Percentiles rank a stretch among this genome's conserved stretches.
Conservation (phyloP, 2,329 filamentous ascomycete genomes). For the Orbilia oligospora region DNA sequence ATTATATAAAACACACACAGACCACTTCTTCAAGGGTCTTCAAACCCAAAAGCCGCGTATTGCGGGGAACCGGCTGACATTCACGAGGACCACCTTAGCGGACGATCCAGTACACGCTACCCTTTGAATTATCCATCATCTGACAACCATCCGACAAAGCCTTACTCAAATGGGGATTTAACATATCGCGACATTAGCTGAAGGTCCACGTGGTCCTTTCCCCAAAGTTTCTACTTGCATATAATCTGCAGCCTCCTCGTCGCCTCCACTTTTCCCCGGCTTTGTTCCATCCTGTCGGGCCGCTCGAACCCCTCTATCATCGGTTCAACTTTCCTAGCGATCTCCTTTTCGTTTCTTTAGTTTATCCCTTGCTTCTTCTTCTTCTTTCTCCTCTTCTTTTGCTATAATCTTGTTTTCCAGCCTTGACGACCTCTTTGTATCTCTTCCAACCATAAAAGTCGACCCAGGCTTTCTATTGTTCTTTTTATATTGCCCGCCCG, state of each 20-base stretch:
- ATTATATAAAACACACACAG: slow-evolving; percentile 46
- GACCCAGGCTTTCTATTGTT: slow-evolving; percentile 26
- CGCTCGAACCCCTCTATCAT: slow-evolving; percentile 50
- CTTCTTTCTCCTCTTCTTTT: too few relatives aligned
- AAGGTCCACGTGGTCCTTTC: slow-evolving; percentile 60
- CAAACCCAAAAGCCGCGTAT: slow-evolving; percentile 40
- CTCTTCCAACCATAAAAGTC: slow-evolving; percentile 18
- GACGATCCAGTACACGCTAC: slow-evolving; percentile 58
- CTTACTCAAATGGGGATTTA: slow-evolving; percentile 60
- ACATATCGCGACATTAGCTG: slow-evolving; percentile 54
- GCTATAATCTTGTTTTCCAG: slow-evolving; percentile 17
- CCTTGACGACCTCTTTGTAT: slow-evolving; percentile 31
- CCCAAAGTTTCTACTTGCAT: slow-evolving; percentile 50
- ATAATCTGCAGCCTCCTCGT: slow-evolving; percentile 57
- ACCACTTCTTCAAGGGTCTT: slow-evolving; percentile 39
- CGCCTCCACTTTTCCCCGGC: slow-evolving; percentile 40
- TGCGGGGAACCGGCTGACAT: slow-evolving; percentile 60
- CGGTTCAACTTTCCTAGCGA: slow-evolving; percentile 26
- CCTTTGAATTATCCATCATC: slow-evolving; percentile 57
- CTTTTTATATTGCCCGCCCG: slow-evolving; percentile 25
- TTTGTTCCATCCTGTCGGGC: slow-evolving; percentile 41
- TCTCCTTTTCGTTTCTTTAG: slow-evolving; percentile 28
- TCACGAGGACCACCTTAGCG: slow-evolving; percentile 59
- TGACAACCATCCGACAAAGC: slow-evolving; percentile 58
- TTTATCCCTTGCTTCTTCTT: slow-evolving; percentile 17